Percentiles rank a stretch among this genome's conserved stretches.
phyloP scores from a whole-genome alignment of 2,329 filamentous ascomycete species.

The Moelleriella libera region DNA sequence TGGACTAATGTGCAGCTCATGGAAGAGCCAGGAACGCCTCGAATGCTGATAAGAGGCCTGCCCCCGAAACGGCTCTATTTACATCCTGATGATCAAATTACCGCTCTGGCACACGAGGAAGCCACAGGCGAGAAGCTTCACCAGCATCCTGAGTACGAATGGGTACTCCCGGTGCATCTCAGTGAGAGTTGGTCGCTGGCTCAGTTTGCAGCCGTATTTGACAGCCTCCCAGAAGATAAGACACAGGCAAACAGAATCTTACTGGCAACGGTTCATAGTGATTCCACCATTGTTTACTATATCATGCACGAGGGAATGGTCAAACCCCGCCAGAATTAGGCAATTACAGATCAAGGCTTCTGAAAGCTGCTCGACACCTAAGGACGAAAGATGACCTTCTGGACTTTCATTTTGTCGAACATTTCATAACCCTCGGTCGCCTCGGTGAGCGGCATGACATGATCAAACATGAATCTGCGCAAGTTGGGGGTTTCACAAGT shows the following conservation, averaged over 20 bases:
- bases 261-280: conserved; percentile 62
- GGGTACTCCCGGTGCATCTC: conserved; percentile 62
- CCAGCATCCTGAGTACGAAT: conserved; percentile 50
- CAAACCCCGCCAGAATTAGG: conserved; percentile 70
- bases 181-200: conserved; percentile 58
- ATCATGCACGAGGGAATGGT: conserved; percentile 77
- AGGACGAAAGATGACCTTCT: conserved; percentile 57
- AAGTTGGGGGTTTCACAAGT: neutral
- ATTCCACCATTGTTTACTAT: conserved; percentile 77
- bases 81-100: conserved; percentile 72
- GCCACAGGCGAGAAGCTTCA: conserved; percentile 26
- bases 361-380: conserved; percentile 9
- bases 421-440: conserved; percentile 56
- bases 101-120: conserved; percentile 48
- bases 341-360: neutral
- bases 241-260: conserved; percentile 52
- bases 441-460: conserved; percentile 54
- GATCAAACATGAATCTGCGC: conserved; percentile 62
- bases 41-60: conserved; percentile 57
- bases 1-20: conserved; percentile 51
- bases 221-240: conserved; percentile 34
- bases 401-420: conserved; percentile 59
- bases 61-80: conserved; percentile 62
- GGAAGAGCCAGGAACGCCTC: conserved; percentile 26
- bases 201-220: conserved; percentile 55